phyloP scores from a whole-genome alignment of 371 early-diverging fungal species.

The Syncephalis fuscata region DNA sequence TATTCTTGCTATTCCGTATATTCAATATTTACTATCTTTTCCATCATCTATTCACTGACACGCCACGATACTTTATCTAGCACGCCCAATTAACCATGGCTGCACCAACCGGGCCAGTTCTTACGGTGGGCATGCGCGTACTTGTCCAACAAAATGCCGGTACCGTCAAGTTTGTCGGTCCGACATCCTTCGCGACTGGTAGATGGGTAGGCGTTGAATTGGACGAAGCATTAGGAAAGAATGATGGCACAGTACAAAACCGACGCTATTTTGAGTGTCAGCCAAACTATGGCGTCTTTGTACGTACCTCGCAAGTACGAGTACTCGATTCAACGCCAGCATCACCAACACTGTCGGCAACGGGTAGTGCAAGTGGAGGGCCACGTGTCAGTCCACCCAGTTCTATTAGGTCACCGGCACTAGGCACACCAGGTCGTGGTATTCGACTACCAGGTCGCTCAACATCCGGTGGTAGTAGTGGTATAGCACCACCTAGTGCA shows the following conservation, averaged over 20 bases:
- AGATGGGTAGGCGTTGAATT: constrained; percentile 70
- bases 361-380: not conserved
- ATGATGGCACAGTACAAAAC: constrained; percentile 60
- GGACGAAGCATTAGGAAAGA: constrained; percentile 54
- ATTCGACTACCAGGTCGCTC: not conserved
- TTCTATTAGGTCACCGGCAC: not conserved
- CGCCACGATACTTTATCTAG: too few relatives aligned
- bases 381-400: not conserved
- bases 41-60: too few relatives aligned
- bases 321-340: constrained; percentile 10
- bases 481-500: too few relatives aligned
- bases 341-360: constrained; percentile 11
- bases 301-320: constrained; percentile 47
- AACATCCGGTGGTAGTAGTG: not conserved
- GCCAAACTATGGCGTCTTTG: constrained; percentile 65
- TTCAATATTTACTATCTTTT: too few relatives aligned
- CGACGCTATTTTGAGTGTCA: constrained; percentile 67
- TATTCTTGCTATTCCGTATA: too few relatives aligned
- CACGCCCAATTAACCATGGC: too few relatives aligned
- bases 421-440: not conserved
- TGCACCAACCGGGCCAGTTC: not conserved
- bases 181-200: constrained; percentile 52
- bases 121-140: not conserved
- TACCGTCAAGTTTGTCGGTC: constrained; percentile 45
- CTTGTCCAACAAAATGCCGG: constrained; percentile 11